Conservation (phyloP, 176 grass and related monocot genomes). For the Musa itinerans region DNA sequence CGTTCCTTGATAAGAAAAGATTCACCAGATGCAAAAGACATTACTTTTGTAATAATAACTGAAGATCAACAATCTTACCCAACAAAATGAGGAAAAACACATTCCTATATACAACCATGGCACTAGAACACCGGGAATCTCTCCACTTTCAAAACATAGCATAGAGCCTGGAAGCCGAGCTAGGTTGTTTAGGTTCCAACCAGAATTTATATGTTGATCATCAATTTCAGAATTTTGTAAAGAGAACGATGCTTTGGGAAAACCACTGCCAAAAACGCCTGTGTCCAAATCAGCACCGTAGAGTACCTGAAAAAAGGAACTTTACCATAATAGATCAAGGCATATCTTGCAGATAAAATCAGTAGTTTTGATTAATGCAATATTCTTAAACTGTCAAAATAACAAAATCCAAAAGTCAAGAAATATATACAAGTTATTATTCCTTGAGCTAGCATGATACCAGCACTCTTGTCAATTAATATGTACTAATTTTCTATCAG, state of each 20-base stretch:
- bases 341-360: not conserved
- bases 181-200: constrained; percentile 94
- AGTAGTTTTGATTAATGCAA: not conserved
- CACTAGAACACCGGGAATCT: constrained; percentile 91
- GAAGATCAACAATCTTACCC: constrained; percentile 51
- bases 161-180: constrained; percentile 81
- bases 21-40: not conserved
- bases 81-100: constrained; percentile 99
- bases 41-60: not conserved
- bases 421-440: not conserved
- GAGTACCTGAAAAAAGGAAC: constrained; percentile 42
- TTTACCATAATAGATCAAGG: constrained; percentile 4
- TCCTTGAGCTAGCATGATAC: not conserved
- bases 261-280: constrained; percentile 69
- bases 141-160: constrained; percentile 69
- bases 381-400: not conserved
- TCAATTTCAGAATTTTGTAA: constrained; percentile 31
- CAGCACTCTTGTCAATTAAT: no score
- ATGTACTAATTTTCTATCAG: not conserved
- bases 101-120: constrained; percentile 94
- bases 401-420: not conserved
- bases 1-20: not conserved
- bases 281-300: constrained; percentile 90
- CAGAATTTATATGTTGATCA: constrained; percentile 53
- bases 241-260: constrained; percentile 45